Percentiles rank a stretch among this genome's conserved stretches.
Conservation (phyloP, 1,284 basidiomycete genomes). For the Pyrrhoderma lamaoense region DNA sequence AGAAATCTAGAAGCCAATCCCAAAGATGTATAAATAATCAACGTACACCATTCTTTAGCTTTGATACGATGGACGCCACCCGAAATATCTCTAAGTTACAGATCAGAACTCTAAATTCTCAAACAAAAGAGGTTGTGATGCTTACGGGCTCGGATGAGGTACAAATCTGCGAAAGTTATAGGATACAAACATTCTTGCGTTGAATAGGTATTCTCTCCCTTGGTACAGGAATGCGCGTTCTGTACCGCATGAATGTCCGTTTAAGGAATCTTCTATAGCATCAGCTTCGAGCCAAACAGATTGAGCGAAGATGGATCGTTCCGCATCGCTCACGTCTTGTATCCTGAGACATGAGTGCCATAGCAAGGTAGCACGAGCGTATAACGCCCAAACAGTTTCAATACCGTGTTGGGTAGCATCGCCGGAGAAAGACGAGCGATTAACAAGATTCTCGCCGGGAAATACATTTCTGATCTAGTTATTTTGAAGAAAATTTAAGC, state of each 20-base stretch:
- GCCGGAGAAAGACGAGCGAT: constrained; percentile 25
- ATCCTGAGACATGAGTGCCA: constrained; percentile 66
- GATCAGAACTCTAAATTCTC: no score
- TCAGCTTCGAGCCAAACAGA: constrained; percentile 68
- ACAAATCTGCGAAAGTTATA: constrained; percentile 61
- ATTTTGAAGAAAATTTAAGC: not conserved
- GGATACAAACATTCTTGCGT: constrained; percentile 63
- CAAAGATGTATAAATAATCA: not conserved
- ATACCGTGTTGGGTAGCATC: constrained; percentile 35
- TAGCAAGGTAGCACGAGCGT: constrained; percentile 58
- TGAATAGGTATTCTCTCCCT: constrained; percentile 68
- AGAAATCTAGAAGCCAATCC: constrained; percentile 9
- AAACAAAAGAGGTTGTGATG: constrained; percentile 10
- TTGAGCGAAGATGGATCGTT: constrained; percentile 56
- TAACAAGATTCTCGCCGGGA: constrained; percentile 53
- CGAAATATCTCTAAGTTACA: constrained; percentile 38
- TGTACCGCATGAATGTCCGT: constrained; percentile 56
- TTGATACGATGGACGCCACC: constrained; percentile 51
- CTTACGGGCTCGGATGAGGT: constrained; percentile 53
- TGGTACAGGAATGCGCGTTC: constrained; percentile 62
- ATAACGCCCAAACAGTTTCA: constrained; percentile 65
- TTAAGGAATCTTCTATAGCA: constrained; percentile 51
- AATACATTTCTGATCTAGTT: constrained; percentile 59
- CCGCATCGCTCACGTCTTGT: constrained; percentile 37
- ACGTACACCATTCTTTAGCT: constrained; percentile 70